These are phyloP conservation scores for Lathyrus tuberosus DNA, from an alignment of 306 rosid genomes.

Conservation along the genomic window DNA sequence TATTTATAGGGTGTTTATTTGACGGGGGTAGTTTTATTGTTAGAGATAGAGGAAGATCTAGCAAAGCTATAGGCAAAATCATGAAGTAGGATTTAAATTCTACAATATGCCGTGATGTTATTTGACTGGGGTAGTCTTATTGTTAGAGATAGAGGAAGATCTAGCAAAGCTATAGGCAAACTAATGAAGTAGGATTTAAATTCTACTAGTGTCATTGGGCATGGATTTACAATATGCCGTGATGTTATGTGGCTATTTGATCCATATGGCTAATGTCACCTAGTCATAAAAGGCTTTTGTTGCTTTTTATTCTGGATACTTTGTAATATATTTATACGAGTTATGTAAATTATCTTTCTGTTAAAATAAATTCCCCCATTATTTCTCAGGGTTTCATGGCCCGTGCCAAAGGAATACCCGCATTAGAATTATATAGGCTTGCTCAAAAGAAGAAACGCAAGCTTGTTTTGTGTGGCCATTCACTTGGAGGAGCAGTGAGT, in stretches of 20 bases:
- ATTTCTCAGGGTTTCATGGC: constrained; percentile 85
- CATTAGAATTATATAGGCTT: constrained; percentile 89
- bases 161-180: not conserved
- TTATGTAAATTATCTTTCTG: not conserved
- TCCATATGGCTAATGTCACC: constrained; percentile 8
- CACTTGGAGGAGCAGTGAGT: constrained; percentile 99
- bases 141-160: not conserved
- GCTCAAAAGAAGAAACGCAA: constrained; percentile 95
- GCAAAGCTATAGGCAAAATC: constrained; percentile 4
- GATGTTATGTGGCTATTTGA: not conserved
- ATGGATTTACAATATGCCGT: constrained; percentile 1
- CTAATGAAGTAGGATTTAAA: not conserved
- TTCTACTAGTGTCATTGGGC: constrained; percentile 1
- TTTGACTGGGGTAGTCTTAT: constrained; percentile 14
- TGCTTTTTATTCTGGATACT: constrained; percentile 23
- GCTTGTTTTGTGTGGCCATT: constrained; percentile 95
- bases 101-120: not conserved
- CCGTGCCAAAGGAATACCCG: constrained; percentile 99
- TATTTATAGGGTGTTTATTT: constrained; percentile 3
- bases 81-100: constrained; percentile 5
- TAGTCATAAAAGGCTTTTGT: not conserved
- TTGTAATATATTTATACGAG: constrained; percentile 11
- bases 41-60: not conserved
- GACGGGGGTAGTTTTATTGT: constrained; percentile 1
- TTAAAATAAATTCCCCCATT: constrained; percentile 15